phyloP scores from a whole-genome alignment of 1,284 basidiomycete genomes.

The Earliella scabrosa region DNA sequence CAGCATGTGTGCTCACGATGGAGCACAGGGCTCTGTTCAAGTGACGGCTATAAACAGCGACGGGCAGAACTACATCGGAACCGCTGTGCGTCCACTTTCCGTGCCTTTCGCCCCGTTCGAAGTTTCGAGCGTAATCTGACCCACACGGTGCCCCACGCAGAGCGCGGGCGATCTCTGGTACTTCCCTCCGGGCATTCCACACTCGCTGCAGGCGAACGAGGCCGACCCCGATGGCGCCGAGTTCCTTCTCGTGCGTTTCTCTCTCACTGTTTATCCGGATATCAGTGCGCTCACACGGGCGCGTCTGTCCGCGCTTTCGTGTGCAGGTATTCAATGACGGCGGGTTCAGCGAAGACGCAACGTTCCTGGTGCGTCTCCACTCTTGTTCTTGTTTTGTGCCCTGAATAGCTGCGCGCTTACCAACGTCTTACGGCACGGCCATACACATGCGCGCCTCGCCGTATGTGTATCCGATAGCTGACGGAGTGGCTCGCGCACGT shows the following conservation, averaged over 20 bases:
- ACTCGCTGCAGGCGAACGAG: conserved; percentile 61
- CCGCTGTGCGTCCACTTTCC: conserved; percentile 36
- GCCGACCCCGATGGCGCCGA: conserved; percentile 65
- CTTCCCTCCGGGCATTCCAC: conserved; percentile 62
- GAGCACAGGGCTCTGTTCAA: conserved; percentile 58
- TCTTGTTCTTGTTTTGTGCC: conserved; percentile 10
- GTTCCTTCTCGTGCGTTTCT: conserved; percentile 64
- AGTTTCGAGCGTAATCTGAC: conserved; percentile 1
- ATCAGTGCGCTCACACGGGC: too few species aligned
- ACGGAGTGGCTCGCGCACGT: conserved; percentile 44
- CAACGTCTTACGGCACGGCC: conserved; percentile 7
- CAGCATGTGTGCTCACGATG: conserved; percentile 7
- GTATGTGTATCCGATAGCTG: conserved; percentile 20
- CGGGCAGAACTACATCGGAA: conserved; percentile 65
- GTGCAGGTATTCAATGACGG: conserved; percentile 42
- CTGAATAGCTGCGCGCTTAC: background rate
- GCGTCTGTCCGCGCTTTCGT: too few species aligned
- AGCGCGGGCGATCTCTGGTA: conserved; percentile 54
- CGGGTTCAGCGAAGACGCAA: conserved; percentile 45
- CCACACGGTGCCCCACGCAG: conserved; percentile 20
- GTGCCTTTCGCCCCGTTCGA: background rate
- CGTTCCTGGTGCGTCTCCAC: conserved; percentile 38
- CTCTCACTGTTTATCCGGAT: too few species aligned
- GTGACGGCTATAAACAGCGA: conserved; percentile 63
- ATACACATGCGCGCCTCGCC: background rate